Conservation (phyloP, 345 rosid genomes). For the Dimocarpus longan region DNA sequence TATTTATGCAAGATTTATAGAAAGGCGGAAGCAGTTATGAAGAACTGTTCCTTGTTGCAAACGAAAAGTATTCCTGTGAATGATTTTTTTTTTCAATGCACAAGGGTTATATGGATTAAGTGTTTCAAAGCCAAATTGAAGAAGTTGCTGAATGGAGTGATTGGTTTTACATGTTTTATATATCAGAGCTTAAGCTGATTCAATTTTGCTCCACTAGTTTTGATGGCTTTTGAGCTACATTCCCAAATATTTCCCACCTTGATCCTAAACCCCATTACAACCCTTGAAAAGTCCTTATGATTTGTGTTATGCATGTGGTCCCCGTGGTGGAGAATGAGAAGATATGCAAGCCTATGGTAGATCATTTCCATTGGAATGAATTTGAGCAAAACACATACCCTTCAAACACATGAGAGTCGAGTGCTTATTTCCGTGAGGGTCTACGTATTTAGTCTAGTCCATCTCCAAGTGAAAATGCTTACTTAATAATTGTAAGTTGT, state of each 20-base stretch:
- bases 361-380: conserved; percentile 16
- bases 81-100: background rate
- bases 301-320: conserved; percentile 18
- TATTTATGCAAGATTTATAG: too few species aligned
- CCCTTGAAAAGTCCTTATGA: conserved; percentile 17
- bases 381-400: conserved; percentile 13
- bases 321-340: conserved; percentile 9
- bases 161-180: too few species aligned
- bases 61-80: background rate
- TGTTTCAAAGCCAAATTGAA: background rate
- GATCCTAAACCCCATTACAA: conserved; percentile 9
- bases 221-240: too few species aligned
- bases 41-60: too few species aligned
- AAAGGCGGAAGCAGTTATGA: too few species aligned
- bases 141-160: background rate
- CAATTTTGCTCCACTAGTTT: too few species aligned
- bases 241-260: conserved; percentile 2
- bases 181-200: too few species aligned
- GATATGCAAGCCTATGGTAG: conserved; percentile 18
- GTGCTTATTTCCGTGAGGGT: conserved; percentile 11
- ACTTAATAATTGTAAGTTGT: background rate
- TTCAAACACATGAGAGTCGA: conserved; percentile 14
- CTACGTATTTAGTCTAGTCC: conserved; percentile 16
- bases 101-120: background rate
- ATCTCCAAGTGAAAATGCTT: conserved; percentile 5